Percentiles rank a stretch among this genome's conserved stretches.
phyloP scores from a whole-genome alignment of 2,329 filamentous ascomycete species.

The Microsporum audouinii region DNA sequence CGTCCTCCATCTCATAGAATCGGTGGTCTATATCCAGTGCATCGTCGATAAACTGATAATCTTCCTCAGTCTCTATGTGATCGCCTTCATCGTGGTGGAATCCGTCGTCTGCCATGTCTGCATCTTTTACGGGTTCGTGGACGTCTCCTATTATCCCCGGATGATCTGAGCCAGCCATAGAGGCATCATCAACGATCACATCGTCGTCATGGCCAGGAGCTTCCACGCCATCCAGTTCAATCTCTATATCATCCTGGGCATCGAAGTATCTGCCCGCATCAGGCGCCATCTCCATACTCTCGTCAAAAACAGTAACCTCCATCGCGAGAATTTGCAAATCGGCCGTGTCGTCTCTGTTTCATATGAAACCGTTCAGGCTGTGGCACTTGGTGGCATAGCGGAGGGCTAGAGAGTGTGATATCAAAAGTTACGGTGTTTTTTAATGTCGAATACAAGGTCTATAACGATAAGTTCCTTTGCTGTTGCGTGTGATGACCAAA shows the following conservation, averaged over 20 bases:
- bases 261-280: conserved; percentile 31
- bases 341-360: neutral
- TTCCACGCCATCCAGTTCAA: conserved; percentile 45
- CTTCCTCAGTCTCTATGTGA: conserved; percentile 16
- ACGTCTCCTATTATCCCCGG: conserved; percentile 24
- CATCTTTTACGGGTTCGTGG: conserved; percentile 27
- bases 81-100: conserved; percentile 16
- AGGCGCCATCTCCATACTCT: conserved; percentile 35
- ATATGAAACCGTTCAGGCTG: neutral
- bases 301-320: conserved; percentile 30
- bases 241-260: conserved; percentile 29
- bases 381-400: neutral
- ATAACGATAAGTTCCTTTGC: neutral
- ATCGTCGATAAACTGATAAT: conserved; percentile 12
- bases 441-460: neutral
- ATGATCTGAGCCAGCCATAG: conserved; percentile 30
- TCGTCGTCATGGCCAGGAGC: conserved; percentile 41
- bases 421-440: neutral
- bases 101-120: conserved; percentile 38
- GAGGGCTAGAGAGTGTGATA: neutral
- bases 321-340: conserved; percentile 17
- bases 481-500: neutral
- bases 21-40: conserved; percentile 1
- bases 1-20: conserved; percentile 29
- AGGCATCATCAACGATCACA: conserved; percentile 45